Percentiles rank a stretch among this genome's conserved stretches.
Evolutionary conservation across 2,329 filamentous ascomycete species (phyloP).

Genomic region (Colletotrichum karsti): DNA sequence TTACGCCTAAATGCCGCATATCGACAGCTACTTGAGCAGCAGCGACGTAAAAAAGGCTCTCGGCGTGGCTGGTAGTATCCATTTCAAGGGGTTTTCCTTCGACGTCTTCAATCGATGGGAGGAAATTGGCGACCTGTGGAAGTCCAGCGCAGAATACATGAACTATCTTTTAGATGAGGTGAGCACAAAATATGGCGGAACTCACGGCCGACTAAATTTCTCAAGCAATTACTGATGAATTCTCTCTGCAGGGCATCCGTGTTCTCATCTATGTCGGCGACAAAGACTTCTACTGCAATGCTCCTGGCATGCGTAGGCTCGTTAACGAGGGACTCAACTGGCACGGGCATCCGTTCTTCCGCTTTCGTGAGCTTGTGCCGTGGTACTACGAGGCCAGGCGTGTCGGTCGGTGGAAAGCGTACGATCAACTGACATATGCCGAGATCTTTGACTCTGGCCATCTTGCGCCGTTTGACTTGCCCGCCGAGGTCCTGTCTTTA

Average conservation of each 20-base stretch:
- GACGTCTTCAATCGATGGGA: neutral
- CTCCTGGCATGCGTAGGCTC: constrained; percentile 1
- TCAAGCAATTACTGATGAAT: too few species aligned
- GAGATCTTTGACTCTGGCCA: constrained; percentile 11
- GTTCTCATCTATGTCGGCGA: constrained; percentile 11
- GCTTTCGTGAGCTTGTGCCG: neutral
- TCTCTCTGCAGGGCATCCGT: neutral
- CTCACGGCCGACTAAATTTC: too few species aligned
- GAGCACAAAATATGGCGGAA: too few species aligned
- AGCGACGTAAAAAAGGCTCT: neutral
- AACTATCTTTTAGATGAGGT: neutral
- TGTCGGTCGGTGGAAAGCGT: neutral
- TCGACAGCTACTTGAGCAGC: neutral
- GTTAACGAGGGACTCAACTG: constrained; percentile 2
- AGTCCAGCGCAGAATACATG: neutral
- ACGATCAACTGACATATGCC: neutral
- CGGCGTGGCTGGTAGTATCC: neutral
- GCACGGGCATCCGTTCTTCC: neutral
- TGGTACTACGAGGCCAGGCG: neutral
- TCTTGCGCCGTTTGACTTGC: constrained; percentile 3
- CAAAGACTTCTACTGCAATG: constrained; percentile 14
- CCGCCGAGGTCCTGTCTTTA: neutral
- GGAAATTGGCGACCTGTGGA: constrained; percentile 4
- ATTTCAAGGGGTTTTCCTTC: neutral
- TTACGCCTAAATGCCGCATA: neutral